Percentiles rank a stretch among this genome's conserved stretches.
phyloP scores from a whole-genome alignment of 352 stramenopile species.

The Pythium sp. region DNA sequence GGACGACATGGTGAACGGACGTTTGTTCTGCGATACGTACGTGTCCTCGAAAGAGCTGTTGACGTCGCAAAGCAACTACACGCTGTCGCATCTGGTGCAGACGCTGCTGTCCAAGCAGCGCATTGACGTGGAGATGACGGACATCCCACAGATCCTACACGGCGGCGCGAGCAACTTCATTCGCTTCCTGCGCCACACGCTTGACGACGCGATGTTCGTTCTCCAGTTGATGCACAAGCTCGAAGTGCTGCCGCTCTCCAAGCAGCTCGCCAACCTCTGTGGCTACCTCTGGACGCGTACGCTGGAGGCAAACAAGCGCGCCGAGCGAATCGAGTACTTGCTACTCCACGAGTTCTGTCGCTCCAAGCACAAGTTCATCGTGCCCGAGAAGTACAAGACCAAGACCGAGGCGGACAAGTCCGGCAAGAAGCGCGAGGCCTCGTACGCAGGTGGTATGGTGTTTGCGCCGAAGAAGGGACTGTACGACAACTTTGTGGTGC shows the following conservation, averaged over 20 bases:
- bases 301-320: conserved; percentile 95
- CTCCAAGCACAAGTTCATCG: conserved; percentile 96
- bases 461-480: conserved; percentile 99
- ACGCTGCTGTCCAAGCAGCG: conserved; percentile 88
- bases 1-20: conserved; percentile 90
- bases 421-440: conserved; percentile 74
- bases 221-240: conserved; percentile 97
- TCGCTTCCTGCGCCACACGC: conserved; percentile 92
- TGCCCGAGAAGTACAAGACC: conserved; percentile 93
- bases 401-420: conserved; percentile 60
- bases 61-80: conserved; percentile 97
- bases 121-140: conserved; percentile 93
- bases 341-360: conserved; percentile 98
- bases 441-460: conserved; percentile 99
- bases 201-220: conserved; percentile 96
- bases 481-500: conserved; percentile 99
- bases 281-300: conserved; percentile 98
- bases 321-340: conserved; percentile 99
- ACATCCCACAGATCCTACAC: conserved; percentile 93
- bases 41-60: conserved; percentile 97
- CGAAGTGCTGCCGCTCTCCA: conserved; percentile 97
- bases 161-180: conserved; percentile 90
- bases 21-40: conserved; percentile 98
- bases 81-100: conserved; percentile 92
- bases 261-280: conserved; percentile 98